Evolutionary conservation across 148 eudicot genomes (phyloP).

Genomic region (Amaranthus palmeri): DNA sequence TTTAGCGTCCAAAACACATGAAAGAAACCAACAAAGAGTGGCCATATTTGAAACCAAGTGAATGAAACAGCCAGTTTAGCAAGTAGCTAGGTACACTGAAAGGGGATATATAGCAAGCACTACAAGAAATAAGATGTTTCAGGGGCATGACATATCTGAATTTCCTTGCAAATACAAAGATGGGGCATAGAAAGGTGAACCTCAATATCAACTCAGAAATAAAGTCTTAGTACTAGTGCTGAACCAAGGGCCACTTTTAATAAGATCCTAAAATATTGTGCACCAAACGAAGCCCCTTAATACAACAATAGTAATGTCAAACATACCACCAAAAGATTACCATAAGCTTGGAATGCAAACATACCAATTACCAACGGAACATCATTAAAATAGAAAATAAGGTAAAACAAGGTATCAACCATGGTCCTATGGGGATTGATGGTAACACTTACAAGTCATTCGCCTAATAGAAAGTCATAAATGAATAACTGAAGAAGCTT

Average conservation of each 20-base stretch:
- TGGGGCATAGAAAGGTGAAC: neutral
- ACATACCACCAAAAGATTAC: neutral
- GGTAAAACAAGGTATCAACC: neutral
- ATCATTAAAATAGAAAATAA: neutral
- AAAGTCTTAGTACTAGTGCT: slow-evolving; percentile 4
- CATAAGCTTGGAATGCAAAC: neutral
- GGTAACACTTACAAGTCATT: neutral
- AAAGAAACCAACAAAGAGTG: neutral
- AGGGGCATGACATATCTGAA: neutral
- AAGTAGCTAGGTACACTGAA: neutral
- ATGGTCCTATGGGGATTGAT: neutral
- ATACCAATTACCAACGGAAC: neutral
- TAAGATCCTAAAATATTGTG: neutral
- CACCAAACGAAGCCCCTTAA: too few relatives aligned
- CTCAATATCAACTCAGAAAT: too few relatives aligned
- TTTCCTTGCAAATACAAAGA: neutral
- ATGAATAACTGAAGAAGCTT: neutral
- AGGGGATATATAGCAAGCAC: neutral
- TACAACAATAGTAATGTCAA: too few relatives aligned
- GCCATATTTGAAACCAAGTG: neutral
- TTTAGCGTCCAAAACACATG: neutral
- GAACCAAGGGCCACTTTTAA: neutral
- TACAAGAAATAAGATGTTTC: neutral
- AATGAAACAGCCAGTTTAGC: neutral
- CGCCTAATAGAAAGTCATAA: neutral